A percentile compares a stretch with the other conserved stretches of the same genome.
Conservation (phyloP, 805 yeast genomes). For the Candida arabinofermentans region DNA sequence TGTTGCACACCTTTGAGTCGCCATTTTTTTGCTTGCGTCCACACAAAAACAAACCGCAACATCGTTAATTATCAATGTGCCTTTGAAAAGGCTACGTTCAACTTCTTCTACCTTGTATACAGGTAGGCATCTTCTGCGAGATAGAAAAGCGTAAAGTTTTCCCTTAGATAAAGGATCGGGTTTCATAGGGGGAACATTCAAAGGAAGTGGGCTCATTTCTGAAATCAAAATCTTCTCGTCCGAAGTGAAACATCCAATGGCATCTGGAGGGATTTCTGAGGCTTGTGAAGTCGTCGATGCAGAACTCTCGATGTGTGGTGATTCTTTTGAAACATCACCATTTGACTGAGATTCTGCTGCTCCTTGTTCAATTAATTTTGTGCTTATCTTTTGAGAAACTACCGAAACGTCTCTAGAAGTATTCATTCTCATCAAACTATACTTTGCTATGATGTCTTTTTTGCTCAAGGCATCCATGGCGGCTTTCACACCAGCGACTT, state of each 20-base stretch:
- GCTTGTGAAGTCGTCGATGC: background rate
- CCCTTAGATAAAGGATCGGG: conserved; percentile 24
- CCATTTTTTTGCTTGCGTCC: conserved; percentile 35
- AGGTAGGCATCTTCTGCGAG: conserved; percentile 26
- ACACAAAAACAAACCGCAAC: conserved; percentile 30
- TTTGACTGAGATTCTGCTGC: background rate
- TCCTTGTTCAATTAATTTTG: too few relatives aligned
- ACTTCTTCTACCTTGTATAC: conserved; percentile 25
- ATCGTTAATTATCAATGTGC: conserved; percentile 29
- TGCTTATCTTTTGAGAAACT: conserved; percentile 3
- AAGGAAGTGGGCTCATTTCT: background rate
- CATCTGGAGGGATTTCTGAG: background rate
- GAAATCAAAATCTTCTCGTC: conserved; percentile 1
- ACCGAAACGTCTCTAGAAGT: conserved; percentile 37
- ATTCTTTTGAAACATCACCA: too few relatives aligned
- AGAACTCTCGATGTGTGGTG: too few relatives aligned
- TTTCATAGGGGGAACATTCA: conserved; percentile 13
- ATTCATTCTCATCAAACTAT: conserved; percentile 50
- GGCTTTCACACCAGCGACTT: conserved; percentile 79
- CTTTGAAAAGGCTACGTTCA: conserved; percentile 20
- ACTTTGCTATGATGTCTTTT: conserved; percentile 57
- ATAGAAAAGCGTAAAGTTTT: conserved; percentile 29
- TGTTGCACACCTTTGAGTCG: conserved; percentile 38
- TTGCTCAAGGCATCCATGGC: conserved; percentile 76
- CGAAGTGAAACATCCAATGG: background rate